phyloP scores from a whole-genome alignment of 2,329 filamentous ascomycete species.

The Penicillium sp. region DNA sequence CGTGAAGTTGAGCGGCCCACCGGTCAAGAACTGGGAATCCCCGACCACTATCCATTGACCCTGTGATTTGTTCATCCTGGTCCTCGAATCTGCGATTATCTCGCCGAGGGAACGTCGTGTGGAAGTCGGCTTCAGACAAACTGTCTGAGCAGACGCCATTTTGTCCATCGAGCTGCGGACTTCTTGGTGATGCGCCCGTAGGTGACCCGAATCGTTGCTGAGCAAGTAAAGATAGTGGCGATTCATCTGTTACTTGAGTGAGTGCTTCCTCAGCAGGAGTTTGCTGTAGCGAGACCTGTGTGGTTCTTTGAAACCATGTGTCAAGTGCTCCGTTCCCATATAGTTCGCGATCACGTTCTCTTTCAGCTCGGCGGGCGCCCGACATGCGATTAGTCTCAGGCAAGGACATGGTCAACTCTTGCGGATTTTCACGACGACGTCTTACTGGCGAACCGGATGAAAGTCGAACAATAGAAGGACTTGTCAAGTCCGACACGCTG shows the following conservation, averaged over 20 bases:
- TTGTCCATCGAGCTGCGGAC: neutral
- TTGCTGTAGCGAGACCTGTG: slow-evolving; percentile 11
- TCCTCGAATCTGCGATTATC: neutral
- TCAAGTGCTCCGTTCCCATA: slow-evolving; percentile 26
- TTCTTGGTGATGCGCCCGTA: too few relatives aligned
- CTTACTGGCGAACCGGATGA: slow-evolving; percentile 11
- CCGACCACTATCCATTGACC: slow-evolving; percentile 20
- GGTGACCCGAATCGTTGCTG: slow-evolving; percentile 12
- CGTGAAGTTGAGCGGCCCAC: slow-evolving; percentile 23
- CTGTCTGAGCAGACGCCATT: neutral
- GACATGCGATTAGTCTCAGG: neutral
- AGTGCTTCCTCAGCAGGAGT: neutral
- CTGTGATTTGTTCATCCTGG: neutral
- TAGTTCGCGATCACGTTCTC: slow-evolving; percentile 19
- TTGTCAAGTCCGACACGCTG: neutral
- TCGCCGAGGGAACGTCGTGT: neutral
- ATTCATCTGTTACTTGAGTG: neutral
- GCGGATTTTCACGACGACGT: neutral
- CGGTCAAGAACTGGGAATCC: slow-evolving; percentile 25
- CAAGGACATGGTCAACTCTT: neutral
- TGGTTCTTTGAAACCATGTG: slow-evolving; percentile 23
- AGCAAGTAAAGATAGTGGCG: slow-evolving; percentile 19
- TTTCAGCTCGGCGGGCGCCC: slow-evolving; percentile 6
- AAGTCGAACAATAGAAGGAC: neutral
- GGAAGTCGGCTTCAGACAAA: neutral